These are phyloP conservation scores for Hordeum marinum DNA, from an alignment of 176 grass and related monocot genomes.

Conservation along the genomic window DNA sequence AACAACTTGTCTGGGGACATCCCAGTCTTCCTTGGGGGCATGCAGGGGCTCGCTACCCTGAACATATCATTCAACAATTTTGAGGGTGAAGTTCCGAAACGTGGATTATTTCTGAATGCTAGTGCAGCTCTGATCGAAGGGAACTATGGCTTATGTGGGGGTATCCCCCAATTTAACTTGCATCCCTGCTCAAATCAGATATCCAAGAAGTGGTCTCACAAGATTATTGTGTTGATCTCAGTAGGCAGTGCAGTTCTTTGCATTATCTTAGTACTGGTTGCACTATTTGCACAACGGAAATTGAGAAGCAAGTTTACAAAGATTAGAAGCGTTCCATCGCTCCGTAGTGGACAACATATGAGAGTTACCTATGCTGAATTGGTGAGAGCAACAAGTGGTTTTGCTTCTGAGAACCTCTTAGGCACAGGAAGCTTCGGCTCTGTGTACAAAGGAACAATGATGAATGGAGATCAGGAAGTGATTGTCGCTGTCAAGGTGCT, in stretches of 20 bases:
- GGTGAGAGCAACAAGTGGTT: slow-evolving; percentile 16
- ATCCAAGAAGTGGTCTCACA: not conserved
- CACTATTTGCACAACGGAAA: not conserved
- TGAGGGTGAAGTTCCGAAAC: slow-evolving; percentile 28
- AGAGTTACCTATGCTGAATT: slow-evolving; percentile 21
- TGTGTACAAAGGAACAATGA: slow-evolving; percentile 6
- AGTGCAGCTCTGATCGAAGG: slow-evolving; percentile 7
- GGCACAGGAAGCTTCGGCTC: slow-evolving; percentile 26
- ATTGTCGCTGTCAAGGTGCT: slow-evolving; percentile 19
- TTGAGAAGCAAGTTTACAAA: not conserved
- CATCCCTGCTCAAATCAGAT: not conserved
- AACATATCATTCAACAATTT: slow-evolving; percentile 58
- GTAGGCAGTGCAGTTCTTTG: not conserved
- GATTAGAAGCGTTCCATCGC: not conserved
- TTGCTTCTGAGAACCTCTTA: not conserved
- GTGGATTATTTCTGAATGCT: slow-evolving; percentile 35
- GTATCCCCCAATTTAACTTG: slow-evolving; percentile 13
- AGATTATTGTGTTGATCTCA: not conserved
- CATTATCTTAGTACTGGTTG: not conserved
- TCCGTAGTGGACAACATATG: not conserved
- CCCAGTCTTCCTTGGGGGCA: slow-evolving; percentile 20
- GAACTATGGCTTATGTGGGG: slow-evolving; percentile 43
- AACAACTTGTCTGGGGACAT: slow-evolving; percentile 41
- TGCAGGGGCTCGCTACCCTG: not conserved
- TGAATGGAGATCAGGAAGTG: not conserved